These are phyloP conservation scores for Mortierella sp. DNA, from an alignment of 371 early-diverging fungal species.

Conservation along the genomic window DNA sequence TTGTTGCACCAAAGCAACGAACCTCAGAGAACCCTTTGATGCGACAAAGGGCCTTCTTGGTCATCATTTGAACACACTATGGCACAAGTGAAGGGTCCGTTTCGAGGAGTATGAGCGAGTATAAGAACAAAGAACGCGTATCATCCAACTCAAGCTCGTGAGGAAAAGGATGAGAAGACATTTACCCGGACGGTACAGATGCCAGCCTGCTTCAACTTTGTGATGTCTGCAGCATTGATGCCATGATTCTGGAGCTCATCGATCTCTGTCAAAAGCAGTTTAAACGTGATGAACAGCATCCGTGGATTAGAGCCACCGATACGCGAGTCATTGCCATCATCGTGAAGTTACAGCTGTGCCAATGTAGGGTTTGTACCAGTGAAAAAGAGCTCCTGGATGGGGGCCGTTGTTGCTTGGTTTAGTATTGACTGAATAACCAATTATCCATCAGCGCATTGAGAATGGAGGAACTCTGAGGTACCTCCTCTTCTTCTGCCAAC, in stretches of 20 bases:
- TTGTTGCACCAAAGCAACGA: not conserved
- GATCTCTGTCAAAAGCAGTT: constrained; percentile 24
- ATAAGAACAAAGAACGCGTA: not conserved
- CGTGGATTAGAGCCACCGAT: no score
- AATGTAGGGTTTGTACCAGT: no score
- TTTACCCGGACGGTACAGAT: constrained; percentile 78
- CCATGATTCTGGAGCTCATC: constrained; percentile 70
- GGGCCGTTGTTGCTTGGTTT: no score
- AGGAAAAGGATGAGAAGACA: not conserved
- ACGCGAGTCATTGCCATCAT: no score
- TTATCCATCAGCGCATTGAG: not conserved
- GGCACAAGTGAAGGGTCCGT: not conserved
- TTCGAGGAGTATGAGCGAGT: not conserved
- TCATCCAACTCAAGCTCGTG: not conserved
- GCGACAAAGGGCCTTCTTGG: constrained; percentile 70
- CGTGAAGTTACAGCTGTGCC: no score
- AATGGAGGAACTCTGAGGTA: not conserved
- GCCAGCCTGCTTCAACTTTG: constrained; percentile 84
- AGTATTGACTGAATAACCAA: no score
- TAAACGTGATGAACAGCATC: no score
- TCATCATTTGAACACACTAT: constrained; percentile 87
- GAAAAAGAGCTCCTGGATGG: constrained; percentile 38
- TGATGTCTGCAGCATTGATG: constrained; percentile 82
- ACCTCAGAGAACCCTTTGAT: constrained; percentile 87
- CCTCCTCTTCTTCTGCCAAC: constrained; percentile 40